Conservation (phyloP, 257 asterid genomes). For the Petrea volubilis region DNA sequence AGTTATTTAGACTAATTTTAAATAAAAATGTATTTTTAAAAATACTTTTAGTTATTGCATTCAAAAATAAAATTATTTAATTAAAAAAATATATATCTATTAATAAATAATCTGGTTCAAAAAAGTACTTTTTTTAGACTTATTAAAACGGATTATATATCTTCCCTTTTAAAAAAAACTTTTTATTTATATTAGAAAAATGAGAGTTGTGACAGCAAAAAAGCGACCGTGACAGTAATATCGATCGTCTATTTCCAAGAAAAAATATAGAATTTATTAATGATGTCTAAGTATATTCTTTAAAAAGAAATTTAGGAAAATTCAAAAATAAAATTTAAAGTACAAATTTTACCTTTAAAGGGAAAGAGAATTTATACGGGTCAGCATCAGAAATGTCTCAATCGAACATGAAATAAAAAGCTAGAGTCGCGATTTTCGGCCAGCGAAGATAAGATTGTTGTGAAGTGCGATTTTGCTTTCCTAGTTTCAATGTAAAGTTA, state of each 20-base stretch:
- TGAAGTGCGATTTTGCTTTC: constrained; percentile 2
- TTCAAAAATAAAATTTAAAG: background rate
- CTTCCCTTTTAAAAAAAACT: no score
- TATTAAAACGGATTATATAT: no score
- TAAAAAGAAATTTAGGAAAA: background rate
- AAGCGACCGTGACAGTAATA: constrained; percentile 4
- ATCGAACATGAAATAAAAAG: constrained; percentile 33
- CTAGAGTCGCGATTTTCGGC: constrained; percentile 38
- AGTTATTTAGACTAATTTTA: no score
- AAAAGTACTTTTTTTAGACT: no score
- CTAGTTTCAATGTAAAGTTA: constrained; percentile 30
- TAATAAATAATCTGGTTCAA: no score
- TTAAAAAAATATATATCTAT: no score
- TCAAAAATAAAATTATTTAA: no score
- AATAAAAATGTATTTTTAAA: no score
- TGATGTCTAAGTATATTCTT: constrained; percentile 9
- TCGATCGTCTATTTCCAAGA: constrained; percentile 27
- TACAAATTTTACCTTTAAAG: background rate
- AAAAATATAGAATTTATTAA: background rate
- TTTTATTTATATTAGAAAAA: no score
- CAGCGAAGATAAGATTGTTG: background rate
- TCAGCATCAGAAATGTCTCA: constrained; percentile 31
- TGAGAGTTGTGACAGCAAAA: constrained; percentile 1
- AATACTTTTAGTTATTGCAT: no score
- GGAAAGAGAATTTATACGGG: background rate